Evolutionary conservation across 1,139 yeast genomes (phyloP), one percentile per base, ranked within the genome.

Genomic region (Lodderomyces jiufengensis): DNA sequence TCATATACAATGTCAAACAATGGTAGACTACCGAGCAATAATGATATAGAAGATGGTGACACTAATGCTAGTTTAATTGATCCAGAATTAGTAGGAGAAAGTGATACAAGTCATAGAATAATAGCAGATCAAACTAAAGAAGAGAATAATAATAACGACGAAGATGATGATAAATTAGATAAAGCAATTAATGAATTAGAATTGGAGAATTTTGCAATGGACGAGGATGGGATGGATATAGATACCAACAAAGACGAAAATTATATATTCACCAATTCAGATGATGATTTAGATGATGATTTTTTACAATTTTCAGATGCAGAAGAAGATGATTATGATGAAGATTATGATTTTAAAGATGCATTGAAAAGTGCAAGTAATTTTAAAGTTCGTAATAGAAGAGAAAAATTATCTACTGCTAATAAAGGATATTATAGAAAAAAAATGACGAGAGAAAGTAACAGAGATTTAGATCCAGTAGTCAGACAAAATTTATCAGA

Each of bases 401-500:
- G 60, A 37, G 59, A 55, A 32, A 58, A 53, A 32, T 54, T 52
- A 28, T 56, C 62, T 10, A 43, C 62, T 43, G 40, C 63, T 45
- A 43, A 67, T 41, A 54, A 58, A 54, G 50, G 56, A 13, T 57
- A 52, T 37, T 60, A 58, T 51, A 57, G 52, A 33, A 50, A 64
- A 3, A 55, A 68, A 55, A 54, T 60, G 55, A 56, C 58, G 55
- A 44, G 59, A 29, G 51, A 70, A 48, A 52, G 67, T 24, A 62
- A 63, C 32, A 59, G 71, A 35, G 77, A 77, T 13, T 54, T 80
- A 38, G 82, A 83, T 42, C 94, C 92, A 0, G 94, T 84, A 52
- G 83, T 85, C 1, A 69, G 81, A 35, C 66, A 69, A 31, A 56
- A 80, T 34, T 57, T 85, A 25, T 80, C 94, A 4, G 69, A 70